Evolutionary conservation across 2,329 filamentous ascomycete species (phyloP), one percentile per base, ranked within the genome.

Genomic region (Scedosporium minutisporum): DNA sequence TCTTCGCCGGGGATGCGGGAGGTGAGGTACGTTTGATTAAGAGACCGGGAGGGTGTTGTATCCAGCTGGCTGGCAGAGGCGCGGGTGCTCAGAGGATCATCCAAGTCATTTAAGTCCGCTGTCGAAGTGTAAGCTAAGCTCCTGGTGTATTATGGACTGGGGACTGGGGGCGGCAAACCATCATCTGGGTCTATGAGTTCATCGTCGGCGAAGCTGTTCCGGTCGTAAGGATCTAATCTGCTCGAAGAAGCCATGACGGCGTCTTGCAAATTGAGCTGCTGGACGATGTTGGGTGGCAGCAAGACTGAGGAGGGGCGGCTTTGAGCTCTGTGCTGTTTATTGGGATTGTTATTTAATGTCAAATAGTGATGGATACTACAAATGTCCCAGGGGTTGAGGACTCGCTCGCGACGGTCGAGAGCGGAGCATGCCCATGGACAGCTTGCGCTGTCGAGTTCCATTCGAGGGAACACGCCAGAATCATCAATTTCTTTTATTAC

Each of bases 1-100:
- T 99, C 95, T 75, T 97, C 93, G 67, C 95, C 95, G 2, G 89
- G 88, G 71, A 99, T 96, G 64, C 87, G 87, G 23, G 91, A 95
- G 27, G 92, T 96, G 68, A 97, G 83, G 75, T 93, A 96, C 71
- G 82, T 86, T 73, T 93, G 87, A 69, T 92, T 87, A 64, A 90
- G 81, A 60, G 74, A 76, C 16, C 76, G 76, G 21, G 85, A 84
- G 41, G 83, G 80, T 71, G 96, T 96, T 77, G 90, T 93, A 74
- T 93, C 92, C 57, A 89, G 91, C 60, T 91, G 86, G 68, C 88
- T 87, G 71, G 92, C 88, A 66, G 89, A 87, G 64, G 77, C 76
- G 2, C 21, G 25, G 4, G 59, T 51, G 66, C 83, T 80, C 66
- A 95, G 82, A 48, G 93, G 92, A 76, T 97, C 92, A 71, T 97